Evolutionary conservation across 2,329 filamentous ascomycete genomes (phyloP).

Genomic region (Diaporthe vaccinii): DNA sequence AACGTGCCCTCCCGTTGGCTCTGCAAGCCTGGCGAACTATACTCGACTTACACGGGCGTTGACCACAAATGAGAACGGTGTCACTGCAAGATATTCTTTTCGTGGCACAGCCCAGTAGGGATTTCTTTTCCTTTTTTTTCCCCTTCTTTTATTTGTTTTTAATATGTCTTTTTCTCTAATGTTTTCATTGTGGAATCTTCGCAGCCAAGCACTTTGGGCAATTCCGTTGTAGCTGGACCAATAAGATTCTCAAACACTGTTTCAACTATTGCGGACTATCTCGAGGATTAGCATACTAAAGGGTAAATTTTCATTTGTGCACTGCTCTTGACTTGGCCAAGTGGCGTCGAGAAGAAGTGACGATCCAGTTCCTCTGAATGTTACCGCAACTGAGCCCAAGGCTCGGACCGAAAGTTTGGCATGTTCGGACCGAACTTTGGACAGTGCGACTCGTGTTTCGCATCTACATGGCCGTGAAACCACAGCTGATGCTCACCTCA

Average conservation of each 20-base stretch:
- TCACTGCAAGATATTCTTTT: too few species aligned
- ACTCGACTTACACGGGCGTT: background rate
- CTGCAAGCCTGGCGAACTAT: background rate
- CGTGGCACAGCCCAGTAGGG: background rate
- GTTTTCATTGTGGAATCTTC: background rate
- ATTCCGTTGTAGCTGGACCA: background rate
- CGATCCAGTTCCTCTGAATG: background rate
- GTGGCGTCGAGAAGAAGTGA: background rate
- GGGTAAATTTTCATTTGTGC: background rate
- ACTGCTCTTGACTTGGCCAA: background rate
- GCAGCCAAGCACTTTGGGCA: background rate
- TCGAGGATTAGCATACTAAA: background rate
- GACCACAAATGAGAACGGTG: background rate
- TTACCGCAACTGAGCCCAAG: background rate
- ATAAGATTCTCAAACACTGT: background rate
- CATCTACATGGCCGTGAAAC: constrained; percentile 7
- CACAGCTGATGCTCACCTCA: background rate
- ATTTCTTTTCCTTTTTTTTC: background rate
- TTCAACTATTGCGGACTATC: background rate
- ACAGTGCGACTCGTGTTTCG: constrained; percentile 19
- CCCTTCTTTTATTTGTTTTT: background rate
- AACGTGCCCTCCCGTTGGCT: background rate
- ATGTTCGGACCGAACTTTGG: constrained; percentile 15
- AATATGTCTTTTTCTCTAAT: background rate
- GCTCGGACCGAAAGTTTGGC: constrained; percentile 13